phyloP scores from a whole-genome alignment of 2,329 filamentous ascomycete species.

The Talaromyces piceae region DNA sequence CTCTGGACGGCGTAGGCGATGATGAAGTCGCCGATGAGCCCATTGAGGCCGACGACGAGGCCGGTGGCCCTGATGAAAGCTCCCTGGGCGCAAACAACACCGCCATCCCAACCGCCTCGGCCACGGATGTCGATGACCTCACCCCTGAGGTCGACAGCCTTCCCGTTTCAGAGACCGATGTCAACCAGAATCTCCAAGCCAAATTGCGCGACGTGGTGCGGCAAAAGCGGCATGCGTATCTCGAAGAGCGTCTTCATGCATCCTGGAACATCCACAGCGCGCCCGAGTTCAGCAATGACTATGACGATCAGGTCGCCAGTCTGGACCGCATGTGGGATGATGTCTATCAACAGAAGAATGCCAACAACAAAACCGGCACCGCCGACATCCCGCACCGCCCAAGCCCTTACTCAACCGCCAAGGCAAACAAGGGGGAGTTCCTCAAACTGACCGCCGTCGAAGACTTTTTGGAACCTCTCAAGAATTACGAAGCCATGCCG shows the following conservation, averaged over 20 bases:
- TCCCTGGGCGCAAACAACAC: slow-evolving; percentile 1
- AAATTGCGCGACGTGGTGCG: slow-evolving; percentile 17
- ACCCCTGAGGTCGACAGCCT: slow-evolving; percentile 15
- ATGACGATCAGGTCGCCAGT: slow-evolving; percentile 23
- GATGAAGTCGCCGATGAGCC: slow-evolving; percentile 7
- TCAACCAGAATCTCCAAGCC: slow-evolving; percentile 13
- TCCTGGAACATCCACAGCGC: slow-evolving; percentile 34
- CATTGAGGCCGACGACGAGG: slow-evolving; percentile 12
- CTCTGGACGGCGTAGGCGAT: slow-evolving; percentile 20
- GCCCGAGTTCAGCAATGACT: slow-evolving; percentile 25
- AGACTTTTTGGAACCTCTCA: slow-evolving; percentile 29
- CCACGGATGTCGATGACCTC: slow-evolving; percentile 11
- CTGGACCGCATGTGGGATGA: slow-evolving; percentile 27
- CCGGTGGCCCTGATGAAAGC: slow-evolving; percentile 12
- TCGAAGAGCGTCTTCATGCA: slow-evolving; percentile 25
- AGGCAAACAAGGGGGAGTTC: slow-evolving; percentile 27
- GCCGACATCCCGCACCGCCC: slow-evolving; percentile 20
- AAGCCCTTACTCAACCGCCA: slow-evolving; percentile 27
- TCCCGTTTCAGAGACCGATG: not conserved
- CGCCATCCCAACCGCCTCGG: slow-evolving; percentile 9
- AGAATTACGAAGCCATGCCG: slow-evolving; percentile 34
- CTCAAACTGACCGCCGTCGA: slow-evolving; percentile 30
- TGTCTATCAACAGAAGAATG: slow-evolving; percentile 22
- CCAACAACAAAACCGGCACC: slow-evolving; percentile 22
- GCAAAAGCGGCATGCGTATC: slow-evolving; percentile 16